These are phyloP conservation scores for Talaromyces borbonicus DNA, from an alignment of 495 filamentous ascomycete species.

Conservation along the genomic window DNA sequence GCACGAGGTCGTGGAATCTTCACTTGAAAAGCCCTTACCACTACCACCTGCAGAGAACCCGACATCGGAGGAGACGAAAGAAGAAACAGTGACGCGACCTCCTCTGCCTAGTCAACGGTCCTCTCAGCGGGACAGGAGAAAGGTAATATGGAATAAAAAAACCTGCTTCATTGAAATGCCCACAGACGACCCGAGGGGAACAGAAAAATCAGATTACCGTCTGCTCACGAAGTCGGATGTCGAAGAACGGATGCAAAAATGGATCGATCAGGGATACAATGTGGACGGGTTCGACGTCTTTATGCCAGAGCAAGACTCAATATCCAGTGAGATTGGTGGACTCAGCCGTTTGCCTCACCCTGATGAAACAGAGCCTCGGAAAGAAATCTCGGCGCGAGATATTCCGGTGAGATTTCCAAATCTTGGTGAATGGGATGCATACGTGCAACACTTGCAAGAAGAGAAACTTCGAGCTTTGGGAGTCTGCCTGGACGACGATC, in stretches of 20 bases:
- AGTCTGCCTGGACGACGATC: slow-evolving; percentile 66
- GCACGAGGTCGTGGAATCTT: slow-evolving; percentile 14
- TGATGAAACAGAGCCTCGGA: slow-evolving; percentile 46
- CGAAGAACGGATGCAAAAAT: slow-evolving; percentile 52
- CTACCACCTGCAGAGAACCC: slow-evolving; percentile 28
- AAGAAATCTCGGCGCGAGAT: slow-evolving; percentile 40
- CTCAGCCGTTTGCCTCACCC: slow-evolving; percentile 71
- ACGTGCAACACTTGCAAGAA: slow-evolving; percentile 72
- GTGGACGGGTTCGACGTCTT: slow-evolving; percentile 60
- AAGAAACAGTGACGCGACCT: slow-evolving; percentile 8
- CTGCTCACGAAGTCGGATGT: slow-evolving; percentile 53
- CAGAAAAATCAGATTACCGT: slow-evolving; percentile 45
- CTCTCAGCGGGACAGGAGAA: slow-evolving; percentile 29
- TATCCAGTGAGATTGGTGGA: slow-evolving; percentile 25
- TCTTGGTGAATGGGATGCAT: slow-evolving; percentile 66
- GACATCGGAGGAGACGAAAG: slow-evolving; percentile 6
- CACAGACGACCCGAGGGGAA: slow-evolving; percentile 51
- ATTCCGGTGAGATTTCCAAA: slow-evolving; percentile 70
- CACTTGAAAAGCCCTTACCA: slow-evolving; percentile 38
- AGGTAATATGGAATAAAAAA: slow-evolving; percentile 59
- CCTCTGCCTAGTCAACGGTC: slow-evolving; percentile 2
- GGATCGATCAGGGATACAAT: slow-evolving; percentile 69
- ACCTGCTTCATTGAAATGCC: slow-evolving; percentile 64
- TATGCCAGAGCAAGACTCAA: slow-evolving; percentile 23
- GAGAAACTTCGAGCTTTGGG: slow-evolving; percentile 86